Base-by-base conservation (phyloP, 441 rosid genomes). In the Raphanus hybrid region DNA sequence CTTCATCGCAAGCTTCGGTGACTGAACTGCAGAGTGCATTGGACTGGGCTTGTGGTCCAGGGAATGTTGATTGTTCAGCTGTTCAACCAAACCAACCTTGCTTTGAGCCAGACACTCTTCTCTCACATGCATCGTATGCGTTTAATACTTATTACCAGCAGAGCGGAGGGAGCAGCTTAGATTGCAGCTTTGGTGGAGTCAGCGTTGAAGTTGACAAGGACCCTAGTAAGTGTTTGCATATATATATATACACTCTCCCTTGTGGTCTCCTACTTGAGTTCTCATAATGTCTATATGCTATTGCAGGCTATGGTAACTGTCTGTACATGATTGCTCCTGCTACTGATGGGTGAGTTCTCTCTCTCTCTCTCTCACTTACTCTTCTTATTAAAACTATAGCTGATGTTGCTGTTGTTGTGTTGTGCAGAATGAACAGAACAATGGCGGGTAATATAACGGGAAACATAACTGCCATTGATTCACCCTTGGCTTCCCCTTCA, bases 21-120 rank as follows among this genome's bases (percentile, higher is more conserved):
- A 64, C 52, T 0, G 92, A 87, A 69, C 80, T 93, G 82, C 90
- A 92, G 84, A 92, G 74, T 48, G 98, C 96, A 1, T 37, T 96
- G 62, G 94, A 93, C 81, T 96, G 99, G 99, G 98, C 98, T 35
- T 96, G 99, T 10, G 92, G 98, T 71, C 74, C 96, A 1, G 99
- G 99, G 59, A 85, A 88, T 77, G 96, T 93, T 75, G 99, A 96
- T 72, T 96, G 99, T 71, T 88, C 98, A 0, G 89, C 97, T 6
- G 85, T 93, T 75, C 99, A 91, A 69, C 97, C 91, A 11, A 87
- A 97, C 80, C 96, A 93, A 71, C 96, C 97, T 57, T 96, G 99
- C 82, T 96, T 84, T 55, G 91, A 96, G 82, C 97, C 99, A 0
- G 97, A 96, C 69, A 91, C 89, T 70, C 79, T 92, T 67, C 82